These are phyloP conservation scores for Rasamsonia emersonii DNA, from an alignment of 2,329 filamentous ascomycete species.

Conservation along the genomic window DNA sequence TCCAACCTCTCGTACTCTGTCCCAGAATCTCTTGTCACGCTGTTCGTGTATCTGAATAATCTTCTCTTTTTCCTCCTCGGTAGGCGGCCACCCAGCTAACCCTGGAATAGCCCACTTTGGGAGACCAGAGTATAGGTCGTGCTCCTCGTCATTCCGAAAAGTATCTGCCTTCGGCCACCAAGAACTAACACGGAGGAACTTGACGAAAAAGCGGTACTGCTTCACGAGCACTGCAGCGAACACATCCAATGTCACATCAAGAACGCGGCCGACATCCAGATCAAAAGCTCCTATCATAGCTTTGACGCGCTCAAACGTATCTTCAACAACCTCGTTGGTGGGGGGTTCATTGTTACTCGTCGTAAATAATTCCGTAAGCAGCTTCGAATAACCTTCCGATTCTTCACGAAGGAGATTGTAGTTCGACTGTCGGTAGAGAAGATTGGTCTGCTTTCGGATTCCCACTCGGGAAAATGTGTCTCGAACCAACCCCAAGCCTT, in stretches of 20 bases:
- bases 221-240: slow-evolving; percentile 91
- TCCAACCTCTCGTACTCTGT: slow-evolving; percentile 63
- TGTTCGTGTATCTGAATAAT: slow-evolving; percentile 49
- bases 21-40: slow-evolving; percentile 74
- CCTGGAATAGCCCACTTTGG: slow-evolving; percentile 77
- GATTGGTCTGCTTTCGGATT: slow-evolving; percentile 83
- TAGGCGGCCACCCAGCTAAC: slow-evolving; percentile 53
- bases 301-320: slow-evolving; percentile 86
- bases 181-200: slow-evolving; percentile 80
- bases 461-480: slow-evolving; percentile 76
- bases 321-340: slow-evolving; percentile 66
- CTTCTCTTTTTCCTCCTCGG: slow-evolving; percentile 58
- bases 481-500: slow-evolving; percentile 69
- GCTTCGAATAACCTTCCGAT: slow-evolving; percentile 91
- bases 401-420: slow-evolving; percentile 95
- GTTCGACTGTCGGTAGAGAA: slow-evolving; percentile 90
- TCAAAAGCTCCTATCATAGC: slow-evolving; percentile 95
- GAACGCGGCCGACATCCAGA: slow-evolving; percentile 84
- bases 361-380: slow-evolving; percentile 91
- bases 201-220: slow-evolving; percentile 89
- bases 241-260: slow-evolving; percentile 91
- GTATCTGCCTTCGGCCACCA: slow-evolving; percentile 81
- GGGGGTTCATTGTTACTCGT: slow-evolving; percentile 67
- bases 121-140: slow-evolving; percentile 49
- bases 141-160: slow-evolving; percentile 25